These are phyloP conservation scores for Leccinum longicurvipes DNA, from an alignment of 768 basidiomycete genomes.

Conservation along the genomic window DNA sequence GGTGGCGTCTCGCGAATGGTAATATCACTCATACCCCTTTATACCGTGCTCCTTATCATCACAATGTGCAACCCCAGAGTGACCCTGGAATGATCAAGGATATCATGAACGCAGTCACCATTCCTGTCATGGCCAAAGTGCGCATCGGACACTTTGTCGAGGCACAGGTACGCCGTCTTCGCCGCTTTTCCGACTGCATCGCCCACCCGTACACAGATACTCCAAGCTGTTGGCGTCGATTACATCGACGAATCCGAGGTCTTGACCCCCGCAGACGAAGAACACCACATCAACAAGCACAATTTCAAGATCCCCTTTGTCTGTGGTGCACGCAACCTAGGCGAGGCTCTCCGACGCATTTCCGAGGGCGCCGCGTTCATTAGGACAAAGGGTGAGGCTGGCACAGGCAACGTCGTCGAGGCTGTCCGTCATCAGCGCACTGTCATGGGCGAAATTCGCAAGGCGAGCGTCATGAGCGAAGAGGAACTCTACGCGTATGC, in stretches of 20 bases:
- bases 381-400: conserved; percentile 93
- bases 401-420: conserved; percentile 87
- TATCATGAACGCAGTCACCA: conserved; percentile 91
- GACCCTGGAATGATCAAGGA: conserved; percentile 96
- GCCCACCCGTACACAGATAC: conserved; percentile 50
- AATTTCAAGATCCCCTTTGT: conserved; percentile 94
- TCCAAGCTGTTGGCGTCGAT: conserved; percentile 92
- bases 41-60: conserved; percentile 1
- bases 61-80: conserved; percentile 46
- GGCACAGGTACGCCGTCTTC: conserved; percentile 63
- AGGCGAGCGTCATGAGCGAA: conserved; percentile 84
- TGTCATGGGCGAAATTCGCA: conserved; percentile 80
- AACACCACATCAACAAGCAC: conserved; percentile 97
- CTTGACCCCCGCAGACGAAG: conserved; percentile 92
- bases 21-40: conserved; percentile 22
- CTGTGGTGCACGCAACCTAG: conserved; percentile 91
- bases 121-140: conserved; percentile 95
- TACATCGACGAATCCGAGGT: conserved; percentile 97
- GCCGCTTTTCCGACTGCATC: neutral
- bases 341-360: conserved; percentile 94
- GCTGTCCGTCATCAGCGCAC: conserved; percentile 91
- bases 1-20: conserved; percentile 98
- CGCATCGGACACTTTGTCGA: conserved; percentile 98
- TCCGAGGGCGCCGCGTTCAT: conserved; percentile 98
- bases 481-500: conserved; percentile 94